A percentile compares a stretch with the other conserved stretches of the same genome.
Conservation (phyloP, 2,329 filamentous ascomycete species). For the Aspergillus fijiensis region DNA sequence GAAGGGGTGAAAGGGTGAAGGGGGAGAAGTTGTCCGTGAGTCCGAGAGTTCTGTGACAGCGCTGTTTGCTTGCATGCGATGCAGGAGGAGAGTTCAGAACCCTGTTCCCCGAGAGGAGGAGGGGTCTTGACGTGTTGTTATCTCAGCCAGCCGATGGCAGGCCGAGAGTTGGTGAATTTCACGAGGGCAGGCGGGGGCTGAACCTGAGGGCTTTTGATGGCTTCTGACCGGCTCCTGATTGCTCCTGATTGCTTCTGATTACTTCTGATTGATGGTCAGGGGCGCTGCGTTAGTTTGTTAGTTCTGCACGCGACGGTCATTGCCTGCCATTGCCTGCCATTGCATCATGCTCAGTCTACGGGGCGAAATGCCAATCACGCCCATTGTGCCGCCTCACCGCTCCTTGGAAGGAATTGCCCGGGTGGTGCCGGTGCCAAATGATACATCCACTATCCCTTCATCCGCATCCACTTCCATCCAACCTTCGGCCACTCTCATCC, state of each 20-base stretch:
- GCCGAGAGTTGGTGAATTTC: constrained; percentile 12
- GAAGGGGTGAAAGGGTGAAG: not conserved
- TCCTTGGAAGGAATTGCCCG: constrained; percentile 15
- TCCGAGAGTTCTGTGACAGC: not conserved
- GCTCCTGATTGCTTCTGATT: not conserved
- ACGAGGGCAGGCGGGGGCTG: constrained; percentile 18
- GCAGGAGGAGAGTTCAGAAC: constrained; percentile 9
- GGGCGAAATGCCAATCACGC: not conserved
- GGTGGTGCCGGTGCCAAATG: constrained; percentile 14
- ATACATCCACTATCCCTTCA: constrained; percentile 7
- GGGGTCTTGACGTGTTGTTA: constrained; percentile 22
- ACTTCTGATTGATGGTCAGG: not conserved
- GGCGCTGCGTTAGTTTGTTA: not conserved
- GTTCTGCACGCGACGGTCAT: not conserved
- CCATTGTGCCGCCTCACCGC: constrained; percentile 20
- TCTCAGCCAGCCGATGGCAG: constrained; percentile 17
- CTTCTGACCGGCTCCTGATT: not conserved
- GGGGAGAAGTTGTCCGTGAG: constrained; percentile 8
- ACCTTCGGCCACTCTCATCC: not conserved
- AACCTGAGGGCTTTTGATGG: not conserved
- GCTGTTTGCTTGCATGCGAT: constrained; percentile 6
- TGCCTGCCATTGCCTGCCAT: not conserved
- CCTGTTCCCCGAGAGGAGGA: constrained; percentile 17
- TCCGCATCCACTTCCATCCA: not conserved
- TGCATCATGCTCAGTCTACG: not conserved